Conservation (phyloP, 192 early-diverging fungal species). For the Linnemannia elongata region DNA sequence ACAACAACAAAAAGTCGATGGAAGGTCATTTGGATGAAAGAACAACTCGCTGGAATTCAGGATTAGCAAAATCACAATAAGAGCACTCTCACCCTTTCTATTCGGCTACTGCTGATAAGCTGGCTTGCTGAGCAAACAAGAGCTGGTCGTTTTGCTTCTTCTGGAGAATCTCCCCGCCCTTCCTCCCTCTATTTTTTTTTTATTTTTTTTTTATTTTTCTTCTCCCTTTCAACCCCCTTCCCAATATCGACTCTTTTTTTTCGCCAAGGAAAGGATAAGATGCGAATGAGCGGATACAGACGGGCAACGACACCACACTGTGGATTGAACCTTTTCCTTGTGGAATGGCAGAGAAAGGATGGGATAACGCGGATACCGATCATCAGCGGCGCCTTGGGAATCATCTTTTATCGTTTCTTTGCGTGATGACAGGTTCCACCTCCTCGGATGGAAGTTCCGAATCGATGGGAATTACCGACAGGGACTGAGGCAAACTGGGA, state of each 20-base stretch:
- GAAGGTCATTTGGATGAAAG: neutral
- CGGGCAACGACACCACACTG: neutral
- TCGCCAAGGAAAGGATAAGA: neutral
- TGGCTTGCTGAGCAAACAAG: neutral
- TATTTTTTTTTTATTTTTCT: no score
- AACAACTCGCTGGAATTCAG: neutral
- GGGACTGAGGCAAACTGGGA: neutral
- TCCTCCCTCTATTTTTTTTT: neutral
- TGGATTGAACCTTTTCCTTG: no score
- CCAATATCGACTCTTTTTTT: neutral
- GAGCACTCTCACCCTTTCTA: neutral
- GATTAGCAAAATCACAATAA: neutral
- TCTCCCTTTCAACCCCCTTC: slow-evolving; percentile 1
- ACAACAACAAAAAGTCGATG: no score
- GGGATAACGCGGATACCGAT: neutral
- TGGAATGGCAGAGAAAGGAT: neutral
- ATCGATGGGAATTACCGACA: neutral
- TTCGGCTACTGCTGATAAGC: neutral
- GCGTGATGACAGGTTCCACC: neutral
- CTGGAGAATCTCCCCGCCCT: neutral
- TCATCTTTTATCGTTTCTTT: neutral
- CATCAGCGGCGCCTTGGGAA: neutral
- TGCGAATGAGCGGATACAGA: neutral
- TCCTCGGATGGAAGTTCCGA: neutral
- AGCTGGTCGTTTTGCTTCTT: neutral